Conservation (phyloP, 495 filamentous ascomycete genomes). For the Penicillium macrosclerotiorum region DNA sequence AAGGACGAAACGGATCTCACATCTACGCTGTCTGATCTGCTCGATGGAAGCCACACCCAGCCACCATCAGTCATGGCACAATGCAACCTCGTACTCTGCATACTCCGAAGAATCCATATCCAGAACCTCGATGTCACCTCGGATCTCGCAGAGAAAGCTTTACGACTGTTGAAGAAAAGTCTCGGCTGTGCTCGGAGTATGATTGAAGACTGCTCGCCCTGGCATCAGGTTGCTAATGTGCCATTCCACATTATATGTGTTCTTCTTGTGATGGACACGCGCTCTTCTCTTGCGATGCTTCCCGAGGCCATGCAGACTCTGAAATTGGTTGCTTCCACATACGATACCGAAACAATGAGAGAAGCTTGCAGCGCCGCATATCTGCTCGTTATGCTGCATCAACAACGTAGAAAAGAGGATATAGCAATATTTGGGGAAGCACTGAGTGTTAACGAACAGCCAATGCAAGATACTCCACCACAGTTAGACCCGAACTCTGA, state of each 20-base stretch:
- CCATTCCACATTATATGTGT: constrained; percentile 53
- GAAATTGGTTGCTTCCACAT: constrained; percentile 36
- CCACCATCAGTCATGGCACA: constrained; percentile 43
- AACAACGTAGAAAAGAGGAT: constrained; percentile 34
- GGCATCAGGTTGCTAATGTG: constrained; percentile 52
- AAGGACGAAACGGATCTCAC: constrained; percentile 31
- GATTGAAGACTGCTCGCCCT: constrained; percentile 35
- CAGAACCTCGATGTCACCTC: constrained; percentile 33
- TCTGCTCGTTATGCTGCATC: constrained; percentile 37
- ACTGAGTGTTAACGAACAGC: constrained; percentile 7
- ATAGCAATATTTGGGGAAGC: constrained; percentile 23
- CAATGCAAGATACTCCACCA: constrained; percentile 6
- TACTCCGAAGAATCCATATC: constrained; percentile 43
- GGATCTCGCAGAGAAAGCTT: constrained; percentile 22
- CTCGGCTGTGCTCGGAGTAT: constrained; percentile 35
- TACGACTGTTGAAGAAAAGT: constrained; percentile 24
- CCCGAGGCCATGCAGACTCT: constrained; percentile 47
- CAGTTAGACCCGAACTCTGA: constrained; percentile 19
- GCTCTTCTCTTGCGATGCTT: constrained; percentile 42
- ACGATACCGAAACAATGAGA: constrained; percentile 42
- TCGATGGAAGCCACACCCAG: constrained; percentile 28
- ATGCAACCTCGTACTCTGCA: constrained; percentile 48
- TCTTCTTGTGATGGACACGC: constrained; percentile 48
- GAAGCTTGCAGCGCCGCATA: constrained; percentile 49
- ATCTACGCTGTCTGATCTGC: constrained; percentile 15